A percentile compares a stretch with the other conserved stretches of the same genome.
Evolutionary conservation across 2,329 filamentous ascomycete genomes (phyloP).

Genomic region (Alternaria sp.): DNA sequence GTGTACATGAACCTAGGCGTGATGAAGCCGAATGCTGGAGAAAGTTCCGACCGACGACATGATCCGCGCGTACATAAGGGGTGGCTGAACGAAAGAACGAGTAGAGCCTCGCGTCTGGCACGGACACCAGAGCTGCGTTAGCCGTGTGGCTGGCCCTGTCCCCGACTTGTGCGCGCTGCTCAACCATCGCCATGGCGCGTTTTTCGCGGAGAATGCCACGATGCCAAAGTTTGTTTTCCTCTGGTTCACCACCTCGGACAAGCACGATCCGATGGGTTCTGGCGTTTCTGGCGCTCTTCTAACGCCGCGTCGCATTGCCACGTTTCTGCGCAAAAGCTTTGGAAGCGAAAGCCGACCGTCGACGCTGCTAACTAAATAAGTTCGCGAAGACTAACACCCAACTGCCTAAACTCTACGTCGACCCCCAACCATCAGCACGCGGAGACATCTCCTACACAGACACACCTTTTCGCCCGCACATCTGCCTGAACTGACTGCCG

Average conservation of each 20-base stretch:
- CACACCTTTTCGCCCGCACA: not conserved
- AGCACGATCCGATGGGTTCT: not conserved
- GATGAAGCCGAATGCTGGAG: constrained; percentile 1
- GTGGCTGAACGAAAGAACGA: not conserved
- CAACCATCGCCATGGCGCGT: not conserved
- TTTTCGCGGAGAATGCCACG: not conserved
- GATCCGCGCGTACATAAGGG: not conserved
- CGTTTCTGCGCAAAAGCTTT: not conserved
- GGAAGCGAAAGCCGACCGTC: not conserved
- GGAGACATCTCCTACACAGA: not conserved
- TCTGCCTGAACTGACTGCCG: not conserved
- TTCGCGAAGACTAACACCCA: not conserved
- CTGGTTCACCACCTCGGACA: not conserved
- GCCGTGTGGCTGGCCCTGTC: not conserved
- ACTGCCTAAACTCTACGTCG: not conserved
- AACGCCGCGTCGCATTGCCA: not conserved
- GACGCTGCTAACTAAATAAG: not conserved
- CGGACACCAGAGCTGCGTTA: not conserved
- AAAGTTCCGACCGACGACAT: not conserved
- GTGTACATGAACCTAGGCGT: not conserved
- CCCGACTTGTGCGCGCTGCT: not conserved
- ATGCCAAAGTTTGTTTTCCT: not conserved
- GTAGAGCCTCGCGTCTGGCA: not conserved
- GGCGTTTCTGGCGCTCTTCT: not conserved
- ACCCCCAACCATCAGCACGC: not conserved